These are phyloP conservation scores for Kwoniella europaea DNA, from an alignment of 768 basidiomycete species.

Conservation along the genomic window DNA sequence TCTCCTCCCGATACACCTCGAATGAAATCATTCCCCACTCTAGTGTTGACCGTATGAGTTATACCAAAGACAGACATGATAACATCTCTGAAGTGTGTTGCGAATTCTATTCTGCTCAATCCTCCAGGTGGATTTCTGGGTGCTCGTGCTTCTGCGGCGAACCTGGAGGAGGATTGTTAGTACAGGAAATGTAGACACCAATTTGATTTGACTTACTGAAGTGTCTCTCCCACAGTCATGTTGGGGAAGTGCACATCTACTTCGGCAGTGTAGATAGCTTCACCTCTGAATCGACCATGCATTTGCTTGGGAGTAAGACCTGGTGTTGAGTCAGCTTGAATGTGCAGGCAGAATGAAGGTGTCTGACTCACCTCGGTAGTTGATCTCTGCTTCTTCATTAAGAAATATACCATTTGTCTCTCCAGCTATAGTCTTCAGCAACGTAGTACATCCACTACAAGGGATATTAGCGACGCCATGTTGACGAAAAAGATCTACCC, in stretches of 20 bases:
- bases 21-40: constrained; percentile 76
- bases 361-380: constrained; percentile 50
- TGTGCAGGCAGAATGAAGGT: neutral
- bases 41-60: constrained; percentile 71
- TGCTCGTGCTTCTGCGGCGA: constrained; percentile 47
- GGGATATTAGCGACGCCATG: neutral
- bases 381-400: constrained; percentile 47
- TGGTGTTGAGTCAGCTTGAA: constrained; percentile 1
- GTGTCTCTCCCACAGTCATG: constrained; percentile 55
- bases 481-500: neutral
- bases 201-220: constrained; percentile 40
- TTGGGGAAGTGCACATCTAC: constrained; percentile 59
- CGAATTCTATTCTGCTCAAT: constrained; percentile 58
- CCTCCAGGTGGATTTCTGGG: constrained; percentile 59
- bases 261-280: constrained; percentile 59
- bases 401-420: constrained; percentile 57
- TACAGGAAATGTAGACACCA: neutral
- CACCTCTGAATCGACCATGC: constrained; percentile 61
- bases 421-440: constrained; percentile 64
- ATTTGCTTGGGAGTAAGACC: constrained; percentile 62
- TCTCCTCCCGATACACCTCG: constrained; percentile 63
- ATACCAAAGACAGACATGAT: constrained; percentile 76
- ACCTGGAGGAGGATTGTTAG: constrained; percentile 16
- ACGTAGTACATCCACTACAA: constrained; percentile 58
- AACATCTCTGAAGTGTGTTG: constrained; percentile 62